Evolutionary conservation across 805 yeast species (phyloP), one percentile per base, ranked within the genome.

Genomic region (Sugiyamaella americana): DNA sequence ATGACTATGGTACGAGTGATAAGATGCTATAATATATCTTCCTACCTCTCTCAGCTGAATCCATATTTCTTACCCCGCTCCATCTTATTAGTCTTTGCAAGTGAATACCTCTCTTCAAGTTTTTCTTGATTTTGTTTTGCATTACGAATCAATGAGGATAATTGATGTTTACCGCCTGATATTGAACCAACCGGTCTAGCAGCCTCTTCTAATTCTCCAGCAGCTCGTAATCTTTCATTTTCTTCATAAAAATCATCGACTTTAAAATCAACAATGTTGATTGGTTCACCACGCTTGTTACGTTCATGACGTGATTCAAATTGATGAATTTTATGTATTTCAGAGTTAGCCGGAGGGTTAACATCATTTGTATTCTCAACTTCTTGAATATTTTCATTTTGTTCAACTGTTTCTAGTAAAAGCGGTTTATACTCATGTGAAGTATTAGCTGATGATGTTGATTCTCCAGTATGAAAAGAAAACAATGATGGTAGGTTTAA

Each of bases 171-270:
- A 11, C 69, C 70, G 4, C 59, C 52, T 3, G 60, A 57, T 24
- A 65, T 50, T 1, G 63, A 54, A 22, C 51, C 52, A 10, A 65
- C 62, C 4, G 66, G 66, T 13, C 52, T 49, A 21, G 49, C 43
- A 38, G 5, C 23, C 11, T 56, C 53, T 18, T 66, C 63, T 32
- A 69, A 56, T 19, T 60, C 60, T 1, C 74, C 76, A 1, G 54
- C 43, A 21, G 51, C 54, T 11, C 63, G 63, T 34, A 62, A 51
- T 13, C 55, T 39, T 22, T 58, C 59, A 49, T 72, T 70, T 22
- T 57, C 49, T 10, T 54, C 43, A 47, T 73, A 73, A 48, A 70
- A 72, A 10, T 65, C 59, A 41, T 59, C 63, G 53, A 72, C 62
- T 45, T 61, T 58, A 49, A 70, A 60, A 18, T 71, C 73, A 6